Evolutionary conservation across 2,329 filamentous ascomycete genomes (phyloP), one percentile per base, ranked within the genome.

Genomic region (Aspergillus viridinutans): DNA sequence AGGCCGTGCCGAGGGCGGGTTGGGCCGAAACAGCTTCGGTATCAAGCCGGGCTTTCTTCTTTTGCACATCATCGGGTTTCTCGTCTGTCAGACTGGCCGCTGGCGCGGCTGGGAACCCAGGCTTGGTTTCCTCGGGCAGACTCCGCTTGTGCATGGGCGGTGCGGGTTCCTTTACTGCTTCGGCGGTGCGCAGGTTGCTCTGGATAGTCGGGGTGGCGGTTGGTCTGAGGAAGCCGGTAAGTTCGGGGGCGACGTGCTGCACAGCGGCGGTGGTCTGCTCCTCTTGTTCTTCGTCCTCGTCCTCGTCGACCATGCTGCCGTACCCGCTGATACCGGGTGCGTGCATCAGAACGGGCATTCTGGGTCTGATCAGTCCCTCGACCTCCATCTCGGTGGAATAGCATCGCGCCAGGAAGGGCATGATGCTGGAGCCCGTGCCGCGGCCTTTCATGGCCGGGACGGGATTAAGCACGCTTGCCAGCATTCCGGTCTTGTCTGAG

Each of bases 381-480:
- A 94, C 84, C 17, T 82, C 83, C 56, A 83, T 78, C 51, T 87
- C 83, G 10, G 81, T 72, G 0, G 85, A 80, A 65, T 86, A 90
- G 52, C 84, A 81, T 54, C 86, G 82, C 7, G 85, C 83, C 26
- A 97, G 77, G 65, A 96, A 89, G 0, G 93, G 92, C 50, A 96
- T 74, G 50, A 96, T 87, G 70, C 88, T 94, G 28, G 89, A 81
- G 58, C 86, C 84, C 52, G 84, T 82, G 42, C 76, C 78, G 61
- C 84, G 79, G 45, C 87, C 83, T 69, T 86, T 81, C 67, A 83
- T 78, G 67, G 86, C 79, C 60, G 85, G 76, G 72, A 86, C 84
- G 0, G 91, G 90, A 72, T 94, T 91, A 58, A 97, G 78, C 12
- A 95, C 86, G 70, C 90, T 93, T 5, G 91, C 85, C 10, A 94